phyloP scores from a whole-genome alignment of 345 rosid genomes.

The Populus davidiana region DNA sequence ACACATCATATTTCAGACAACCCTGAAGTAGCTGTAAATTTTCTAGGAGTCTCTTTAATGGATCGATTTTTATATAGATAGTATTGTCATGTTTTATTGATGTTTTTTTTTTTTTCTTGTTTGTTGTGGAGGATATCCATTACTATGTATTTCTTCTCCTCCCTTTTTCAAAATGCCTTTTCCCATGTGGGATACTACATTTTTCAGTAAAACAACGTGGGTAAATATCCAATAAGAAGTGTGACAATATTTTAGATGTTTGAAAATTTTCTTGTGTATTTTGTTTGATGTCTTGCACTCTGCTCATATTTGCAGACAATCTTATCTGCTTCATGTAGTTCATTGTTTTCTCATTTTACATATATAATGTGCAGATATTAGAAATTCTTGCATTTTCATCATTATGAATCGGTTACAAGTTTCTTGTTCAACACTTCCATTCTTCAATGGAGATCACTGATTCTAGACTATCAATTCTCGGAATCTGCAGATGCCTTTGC shows the following conservation, averaged over 20 bases:
- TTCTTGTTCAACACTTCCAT: neutral
- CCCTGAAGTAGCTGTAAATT: slow-evolving; percentile 56
- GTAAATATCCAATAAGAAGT: neutral
- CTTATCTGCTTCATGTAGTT: neutral
- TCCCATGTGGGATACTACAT: neutral
- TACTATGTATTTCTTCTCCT: neutral
- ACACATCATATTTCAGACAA: slow-evolving; percentile 73
- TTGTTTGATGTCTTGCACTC: neutral
- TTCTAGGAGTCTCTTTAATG: neutral
- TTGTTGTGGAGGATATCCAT: neutral
- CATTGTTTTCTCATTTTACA: neutral
- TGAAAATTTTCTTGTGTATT: neutral
- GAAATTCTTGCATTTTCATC: neutral
- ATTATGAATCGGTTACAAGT: neutral
- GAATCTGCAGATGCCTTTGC: slow-evolving; percentile 58
- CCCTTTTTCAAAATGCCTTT: neutral
- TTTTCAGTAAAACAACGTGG: neutral
- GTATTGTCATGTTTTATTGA: neutral
- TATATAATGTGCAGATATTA: neutral
- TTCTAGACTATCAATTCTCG: slow-evolving; percentile 10
- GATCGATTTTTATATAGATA: neutral
- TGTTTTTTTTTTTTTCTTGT: neutral
- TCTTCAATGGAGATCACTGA: slow-evolving; percentile 16
- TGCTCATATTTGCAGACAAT: neutral
- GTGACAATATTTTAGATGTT: neutral